Evolutionary conservation across 164 flowering plant species (phyloP).

Genomic region (Taxillus chinensis): DNA sequence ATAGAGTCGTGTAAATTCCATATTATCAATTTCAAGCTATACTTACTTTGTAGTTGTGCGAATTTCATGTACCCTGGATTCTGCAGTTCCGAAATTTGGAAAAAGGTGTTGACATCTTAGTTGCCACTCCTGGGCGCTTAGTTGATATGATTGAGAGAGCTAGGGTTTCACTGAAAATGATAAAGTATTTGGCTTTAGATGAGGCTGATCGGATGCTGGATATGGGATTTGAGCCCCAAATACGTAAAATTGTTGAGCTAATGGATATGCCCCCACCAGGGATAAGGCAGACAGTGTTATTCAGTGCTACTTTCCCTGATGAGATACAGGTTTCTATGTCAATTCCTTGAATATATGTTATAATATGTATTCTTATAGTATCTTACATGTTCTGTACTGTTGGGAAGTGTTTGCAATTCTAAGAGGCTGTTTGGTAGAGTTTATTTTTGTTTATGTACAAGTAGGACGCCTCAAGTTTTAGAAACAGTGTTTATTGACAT

Average conservation of each 20-base stretch:
- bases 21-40: not conserved
- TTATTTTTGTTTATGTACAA: too few species aligned
- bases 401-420: too few species aligned
- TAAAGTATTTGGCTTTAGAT: conserved; percentile 48
- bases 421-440: too few species aligned
- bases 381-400: too few species aligned
- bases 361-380: too few species aligned
- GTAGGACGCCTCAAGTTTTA: too few species aligned
- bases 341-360: not conserved
- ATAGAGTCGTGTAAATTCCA: too few species aligned
- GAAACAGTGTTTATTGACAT: too few species aligned
- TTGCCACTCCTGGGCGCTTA: conserved; percentile 67
- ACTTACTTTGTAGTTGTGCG: not conserved
- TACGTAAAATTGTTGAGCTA: conserved; percentile 46
- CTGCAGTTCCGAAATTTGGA: conserved; percentile 41
- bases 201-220: conserved; percentile 70
- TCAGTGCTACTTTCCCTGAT: conserved; percentile 64
- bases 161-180: conserved; percentile 37
- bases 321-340: conserved; percentile 39
- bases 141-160: conserved; percentile 57
- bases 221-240: conserved; percentile 67
- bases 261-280: conserved; percentile 54
- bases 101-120: conserved; percentile 56
- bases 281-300: conserved; percentile 51
- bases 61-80: not conserved